phyloP scores from a whole-genome alignment of 78 protist species.

The Mastigamoeba balamuthi region DNA sequence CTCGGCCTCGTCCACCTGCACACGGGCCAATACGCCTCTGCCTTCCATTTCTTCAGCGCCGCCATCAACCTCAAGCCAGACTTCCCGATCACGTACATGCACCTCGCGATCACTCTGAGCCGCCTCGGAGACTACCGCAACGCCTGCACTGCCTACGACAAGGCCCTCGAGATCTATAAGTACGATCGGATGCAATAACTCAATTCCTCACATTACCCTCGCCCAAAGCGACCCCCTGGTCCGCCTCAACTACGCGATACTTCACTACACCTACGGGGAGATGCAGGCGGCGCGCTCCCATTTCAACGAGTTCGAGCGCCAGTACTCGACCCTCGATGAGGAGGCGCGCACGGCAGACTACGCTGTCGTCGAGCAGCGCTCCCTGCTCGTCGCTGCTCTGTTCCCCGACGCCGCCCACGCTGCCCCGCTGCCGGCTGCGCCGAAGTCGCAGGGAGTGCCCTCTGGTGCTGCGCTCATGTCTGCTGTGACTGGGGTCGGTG shows the following conservation, averaged over 20 bases:
- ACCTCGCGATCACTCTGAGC: constrained; percentile 62
- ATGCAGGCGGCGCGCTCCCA: too few species aligned
- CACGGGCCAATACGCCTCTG: constrained; percentile 58
- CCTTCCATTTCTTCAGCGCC: constrained; percentile 63
- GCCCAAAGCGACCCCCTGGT: constrained; percentile 7
- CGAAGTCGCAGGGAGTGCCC: too few species aligned
- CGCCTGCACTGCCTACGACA: constrained; percentile 41
- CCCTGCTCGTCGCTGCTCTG: too few species aligned
- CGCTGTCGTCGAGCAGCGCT: too few species aligned
- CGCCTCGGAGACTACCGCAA: constrained; percentile 47
- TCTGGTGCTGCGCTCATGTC: too few species aligned
- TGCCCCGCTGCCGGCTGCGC: too few species aligned
- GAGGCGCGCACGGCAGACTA: too few species aligned
- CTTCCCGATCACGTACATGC: constrained; percentile 56
- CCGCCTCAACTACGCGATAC: constrained; percentile 42
- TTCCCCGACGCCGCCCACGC: too few species aligned
- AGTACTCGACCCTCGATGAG: too few species aligned
- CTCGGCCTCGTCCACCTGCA: constrained; percentile 63
- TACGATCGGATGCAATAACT: neutral
- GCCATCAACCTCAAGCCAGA: constrained; percentile 49
- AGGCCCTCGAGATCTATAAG: neutral
- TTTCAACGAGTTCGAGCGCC: too few species aligned
- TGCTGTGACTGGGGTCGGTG: too few species aligned
- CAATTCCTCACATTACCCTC: neutral
- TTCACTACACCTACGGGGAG: too few species aligned